Evolutionary conservation across 345 rosid genomes (phyloP), one percentile per base, ranked within the genome.

Genomic region (Rhizophora apiculata): DNA sequence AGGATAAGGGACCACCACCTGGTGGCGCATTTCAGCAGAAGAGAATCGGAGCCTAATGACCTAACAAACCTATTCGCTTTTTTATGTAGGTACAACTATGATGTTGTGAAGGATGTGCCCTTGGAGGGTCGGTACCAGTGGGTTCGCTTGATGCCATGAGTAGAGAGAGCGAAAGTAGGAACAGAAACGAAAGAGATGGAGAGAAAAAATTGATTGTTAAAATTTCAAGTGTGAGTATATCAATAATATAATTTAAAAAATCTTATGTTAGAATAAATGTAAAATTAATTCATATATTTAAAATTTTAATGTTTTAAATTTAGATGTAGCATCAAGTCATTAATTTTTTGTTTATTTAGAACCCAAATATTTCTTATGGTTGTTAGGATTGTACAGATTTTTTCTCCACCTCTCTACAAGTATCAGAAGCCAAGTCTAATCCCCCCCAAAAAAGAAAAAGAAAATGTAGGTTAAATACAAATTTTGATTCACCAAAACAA

Each of bases 81-180:
- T 39, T 2, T 39, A 32, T 68, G 69, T 77, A 89, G 96, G 91
- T 89, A 89, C 87, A 89, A 89, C 65, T 89, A 75, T 69, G 93
- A 89, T 71, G 69, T 87, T 55, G 86, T 66, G 72, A 89, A 83
- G 76, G 96, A 89, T 43, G 69, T 61, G 79, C 93, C 96, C 32
- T 76, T 89, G 37, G 68, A 83, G 62, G 96, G 96, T 63, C 89
- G 89, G 9, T 89, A 83, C 88, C 71, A 82, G 75, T 89, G 96
- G 96, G 70, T 82, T 81, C 82, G 75, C 8, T 59, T 86, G 66
- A 77, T 76, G 62, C 87, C 75, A 30, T 76, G 62, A 74, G 54
- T 18, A 21, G 18, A 36, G 29, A 8, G 1, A 10, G 48, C 1
- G 26, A 18, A 9, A 53, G 31, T 61, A 7, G 13, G 19, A 22